A percentile compares a stretch with the other conserved stretches of the same genome.
Evolutionary conservation across 2,329 filamentous ascomycete species (phyloP).

Genomic region (Salinomyces thailandicus): DNA sequence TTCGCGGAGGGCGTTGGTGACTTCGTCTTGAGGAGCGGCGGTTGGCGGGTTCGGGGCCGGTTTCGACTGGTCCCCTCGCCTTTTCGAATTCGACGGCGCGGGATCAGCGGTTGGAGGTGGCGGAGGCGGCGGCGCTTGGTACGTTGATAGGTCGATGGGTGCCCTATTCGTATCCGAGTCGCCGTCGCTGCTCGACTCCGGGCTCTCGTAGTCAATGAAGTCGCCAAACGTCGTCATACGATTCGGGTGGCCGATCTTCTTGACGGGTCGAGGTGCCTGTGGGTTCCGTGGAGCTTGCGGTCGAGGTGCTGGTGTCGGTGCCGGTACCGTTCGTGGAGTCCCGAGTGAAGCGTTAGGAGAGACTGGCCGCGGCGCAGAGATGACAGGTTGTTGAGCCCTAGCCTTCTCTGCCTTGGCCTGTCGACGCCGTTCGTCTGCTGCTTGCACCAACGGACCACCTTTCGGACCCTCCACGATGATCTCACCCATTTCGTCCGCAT

Average conservation of each 20-base stretch:
- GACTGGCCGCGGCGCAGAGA: too few relatives aligned
- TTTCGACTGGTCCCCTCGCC: background rate
- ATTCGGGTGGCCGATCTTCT: background rate
- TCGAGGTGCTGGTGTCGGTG: too few relatives aligned
- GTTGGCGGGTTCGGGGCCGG: background rate
- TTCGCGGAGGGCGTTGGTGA: background rate
- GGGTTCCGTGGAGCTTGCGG: too few relatives aligned
- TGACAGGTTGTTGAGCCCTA: background rate
- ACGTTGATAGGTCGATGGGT: background rate
- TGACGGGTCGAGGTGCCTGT: background rate
- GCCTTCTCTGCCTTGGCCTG: background rate
- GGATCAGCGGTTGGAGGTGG: background rate
- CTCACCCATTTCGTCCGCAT: too few relatives aligned
- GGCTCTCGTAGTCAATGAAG: slow-evolving; percentile 1
- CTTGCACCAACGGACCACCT: background rate
- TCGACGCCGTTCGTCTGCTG: background rate
- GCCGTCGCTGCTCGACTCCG: background rate
- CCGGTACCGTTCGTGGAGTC: too few relatives aligned
- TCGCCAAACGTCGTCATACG: slow-evolving; percentile 2
- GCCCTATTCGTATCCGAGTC: background rate
- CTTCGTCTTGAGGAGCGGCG: background rate
- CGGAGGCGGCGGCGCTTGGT: background rate
- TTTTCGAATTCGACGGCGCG: background rate
- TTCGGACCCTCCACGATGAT: too few relatives aligned
- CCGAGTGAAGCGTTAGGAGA: too few relatives aligned